These are phyloP conservation scores for Rosa multiflora DNA, from an alignment of 306 rosid genomes.

Conservation along the genomic window DNA sequence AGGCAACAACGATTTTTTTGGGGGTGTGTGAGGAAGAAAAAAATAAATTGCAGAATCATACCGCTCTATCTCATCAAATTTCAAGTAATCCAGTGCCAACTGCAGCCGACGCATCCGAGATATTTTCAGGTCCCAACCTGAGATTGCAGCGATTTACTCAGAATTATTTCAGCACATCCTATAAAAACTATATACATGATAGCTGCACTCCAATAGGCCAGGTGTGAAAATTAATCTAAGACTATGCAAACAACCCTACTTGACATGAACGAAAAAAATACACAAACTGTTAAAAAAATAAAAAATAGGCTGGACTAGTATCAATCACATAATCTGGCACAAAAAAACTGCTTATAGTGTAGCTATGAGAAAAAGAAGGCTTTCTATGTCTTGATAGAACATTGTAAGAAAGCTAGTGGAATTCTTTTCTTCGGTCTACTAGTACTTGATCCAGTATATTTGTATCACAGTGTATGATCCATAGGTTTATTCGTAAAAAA, in stretches of 20 bases:
- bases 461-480: neutral
- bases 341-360: too few species aligned
- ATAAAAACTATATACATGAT: neutral
- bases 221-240: neutral
- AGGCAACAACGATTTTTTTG: neutral
- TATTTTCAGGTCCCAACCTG: conserved; percentile 90
- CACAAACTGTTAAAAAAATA: neutral
- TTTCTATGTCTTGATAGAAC: neutral
- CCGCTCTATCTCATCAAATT: conserved; percentile 82
- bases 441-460: neutral
- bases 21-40: conserved; percentile 13
- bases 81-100: conserved; percentile 81
- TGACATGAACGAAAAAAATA: neutral
- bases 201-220: neutral
- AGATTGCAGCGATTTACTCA: conserved; percentile 35
- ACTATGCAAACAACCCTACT: neutral
- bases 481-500: too few species aligned
- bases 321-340: neutral
- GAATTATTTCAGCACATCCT: conserved; percentile 21
- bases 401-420: neutral
- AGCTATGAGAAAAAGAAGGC: neutral
- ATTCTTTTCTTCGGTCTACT: neutral
- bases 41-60: conserved; percentile 32
- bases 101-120: conserved; percentile 78
- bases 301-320: neutral